These are phyloP conservation scores for Paecilomyces sp. DNA, from an alignment of 2,329 filamentous ascomycete genomes.

Conservation along the genomic window DNA sequence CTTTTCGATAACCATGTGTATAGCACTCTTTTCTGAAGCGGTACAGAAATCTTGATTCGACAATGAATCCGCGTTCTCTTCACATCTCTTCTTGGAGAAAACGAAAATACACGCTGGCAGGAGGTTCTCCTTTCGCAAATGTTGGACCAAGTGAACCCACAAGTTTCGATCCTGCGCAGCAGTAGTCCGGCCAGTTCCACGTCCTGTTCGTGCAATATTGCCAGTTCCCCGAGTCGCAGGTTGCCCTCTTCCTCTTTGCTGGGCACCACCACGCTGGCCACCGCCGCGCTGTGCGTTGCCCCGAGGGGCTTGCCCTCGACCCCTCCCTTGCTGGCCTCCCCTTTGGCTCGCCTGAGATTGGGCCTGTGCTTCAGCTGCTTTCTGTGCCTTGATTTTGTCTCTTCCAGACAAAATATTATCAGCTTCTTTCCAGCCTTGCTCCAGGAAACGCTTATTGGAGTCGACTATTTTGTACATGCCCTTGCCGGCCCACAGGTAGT, in stretches of 20 bases:
- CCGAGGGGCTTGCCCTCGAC: slow-evolving; percentile 45
- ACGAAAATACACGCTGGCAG: slow-evolving; percentile 95
- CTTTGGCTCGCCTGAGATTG: slow-evolving; percentile 46
- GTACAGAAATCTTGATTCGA: slow-evolving; percentile 95
- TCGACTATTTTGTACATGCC: slow-evolving; percentile 92
- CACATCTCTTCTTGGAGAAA: slow-evolving; percentile 95
- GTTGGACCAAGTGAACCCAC: slow-evolving; percentile 93
- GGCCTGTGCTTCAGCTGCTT: slow-evolving; percentile 44
- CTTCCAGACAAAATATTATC: slow-evolving; percentile 74
- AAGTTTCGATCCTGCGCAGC: slow-evolving; percentile 92
- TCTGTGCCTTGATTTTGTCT: slow-evolving; percentile 63
- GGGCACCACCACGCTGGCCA: slow-evolving; percentile 40
- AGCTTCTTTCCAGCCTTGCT: slow-evolving; percentile 91
- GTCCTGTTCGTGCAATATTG: slow-evolving; percentile 83
- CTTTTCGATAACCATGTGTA: slow-evolving; percentile 96
- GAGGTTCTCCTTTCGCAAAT: slow-evolving; percentile 76
- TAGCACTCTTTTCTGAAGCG: slow-evolving; percentile 87
- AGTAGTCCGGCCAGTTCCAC: slow-evolving; percentile 77
- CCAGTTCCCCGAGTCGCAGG: slow-evolving; percentile 57
- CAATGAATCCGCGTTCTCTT: slow-evolving; percentile 92
- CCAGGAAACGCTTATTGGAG: slow-evolving; percentile 82
- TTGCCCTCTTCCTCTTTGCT: slow-evolving; percentile 50
- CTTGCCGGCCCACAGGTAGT: slow-evolving; percentile 94
- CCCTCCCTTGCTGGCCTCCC: slow-evolving; percentile 46
- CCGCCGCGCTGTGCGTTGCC: slow-evolving; percentile 38